A percentile compares a stretch with the other conserved stretches of the same genome.
phyloP scores from a whole-genome alignment of 2,329 filamentous ascomycete species.

The Westerdykella ornata region DNA sequence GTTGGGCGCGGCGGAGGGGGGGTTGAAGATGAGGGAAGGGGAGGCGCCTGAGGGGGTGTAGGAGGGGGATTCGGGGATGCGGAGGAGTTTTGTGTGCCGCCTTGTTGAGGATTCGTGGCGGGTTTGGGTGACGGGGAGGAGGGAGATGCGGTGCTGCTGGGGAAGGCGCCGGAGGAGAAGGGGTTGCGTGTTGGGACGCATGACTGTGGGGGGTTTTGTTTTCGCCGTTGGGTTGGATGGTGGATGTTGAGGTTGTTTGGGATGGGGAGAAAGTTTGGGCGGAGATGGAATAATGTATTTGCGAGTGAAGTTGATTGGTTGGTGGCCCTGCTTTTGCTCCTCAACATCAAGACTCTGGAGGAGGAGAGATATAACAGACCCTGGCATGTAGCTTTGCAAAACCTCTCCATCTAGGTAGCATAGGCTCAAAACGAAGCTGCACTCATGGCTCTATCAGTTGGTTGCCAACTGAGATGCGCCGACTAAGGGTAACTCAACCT shows the following conservation, averaged over 20 bases:
- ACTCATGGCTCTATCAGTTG: too few species aligned
- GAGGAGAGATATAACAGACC: too few species aligned
- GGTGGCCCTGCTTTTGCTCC: too few species aligned
- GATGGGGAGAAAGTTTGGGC: conserved; percentile 17
- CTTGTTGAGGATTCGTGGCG: conserved; percentile 43
- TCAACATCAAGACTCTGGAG: too few species aligned
- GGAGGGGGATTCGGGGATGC: conserved; percentile 41
- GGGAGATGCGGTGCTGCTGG: conserved; percentile 8
- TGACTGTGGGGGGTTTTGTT: conserved; percentile 12
- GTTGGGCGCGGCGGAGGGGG: conserved; percentile 56
- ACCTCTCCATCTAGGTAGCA: too few species aligned
- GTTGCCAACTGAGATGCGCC: too few species aligned
- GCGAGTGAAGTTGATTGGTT: conserved; percentile 6
- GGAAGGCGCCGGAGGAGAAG: conserved; percentile 57
- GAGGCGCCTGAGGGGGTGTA: conserved; percentile 29
- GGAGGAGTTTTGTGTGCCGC: conserved; percentile 43
- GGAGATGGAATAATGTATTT: conserved; percentile 17
- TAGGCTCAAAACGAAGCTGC: too few species aligned
- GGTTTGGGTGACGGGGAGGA: conserved; percentile 25
- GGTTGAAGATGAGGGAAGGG: conserved; percentile 51
- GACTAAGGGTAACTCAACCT: too few species aligned
- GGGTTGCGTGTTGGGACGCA: conserved; percentile 57
- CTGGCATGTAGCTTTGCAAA: too few species aligned
- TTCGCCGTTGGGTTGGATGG: conserved; percentile 3
- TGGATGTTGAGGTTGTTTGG: conserved; percentile 6